These are phyloP conservation scores for Populus ilicifolia DNA, from an alignment of 345 rosid genomes.

Conservation along the genomic window DNA sequence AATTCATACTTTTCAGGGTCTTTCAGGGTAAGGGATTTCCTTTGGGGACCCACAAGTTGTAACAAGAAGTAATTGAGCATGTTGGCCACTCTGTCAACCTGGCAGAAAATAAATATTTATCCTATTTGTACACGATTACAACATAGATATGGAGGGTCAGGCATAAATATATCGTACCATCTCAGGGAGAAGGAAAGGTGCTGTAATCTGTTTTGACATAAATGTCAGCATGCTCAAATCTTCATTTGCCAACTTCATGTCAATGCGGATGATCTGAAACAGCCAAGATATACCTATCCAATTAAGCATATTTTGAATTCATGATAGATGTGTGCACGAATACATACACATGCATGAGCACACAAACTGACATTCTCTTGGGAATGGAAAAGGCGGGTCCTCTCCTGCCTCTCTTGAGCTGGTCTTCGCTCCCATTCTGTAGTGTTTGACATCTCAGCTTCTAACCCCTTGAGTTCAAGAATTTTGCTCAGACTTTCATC, in stretches of 20 bases:
- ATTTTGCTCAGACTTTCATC: slow-evolving; percentile 98
- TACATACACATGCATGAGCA: not conserved
- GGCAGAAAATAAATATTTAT: slow-evolving; percentile 4
- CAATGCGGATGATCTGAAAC: slow-evolving; percentile 79
- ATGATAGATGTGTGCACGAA: not conserved
- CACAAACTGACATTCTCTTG: slow-evolving; percentile 76
- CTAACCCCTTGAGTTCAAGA: slow-evolving; percentile 85
- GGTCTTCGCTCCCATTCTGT: slow-evolving; percentile 93
- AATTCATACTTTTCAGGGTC: slow-evolving; percentile 98
- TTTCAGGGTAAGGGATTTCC: slow-evolving; percentile 80
- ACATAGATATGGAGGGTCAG: not conserved
- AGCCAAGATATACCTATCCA: slow-evolving; percentile 6
- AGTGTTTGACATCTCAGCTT: slow-evolving; percentile 94
- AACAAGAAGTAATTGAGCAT: slow-evolving; percentile 95
- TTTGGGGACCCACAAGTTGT: slow-evolving; percentile 97
- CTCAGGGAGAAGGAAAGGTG: slow-evolving; percentile 97
- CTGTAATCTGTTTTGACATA: slow-evolving; percentile 91
- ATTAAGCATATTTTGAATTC: not conserved
- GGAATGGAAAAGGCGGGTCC: slow-evolving; percentile 83
- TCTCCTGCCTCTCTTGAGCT: slow-evolving; percentile 95
- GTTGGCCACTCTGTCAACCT: slow-evolving; percentile 96
- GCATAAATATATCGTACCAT: slow-evolving; percentile 49
- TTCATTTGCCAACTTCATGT: slow-evolving; percentile 98
- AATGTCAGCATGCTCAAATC: slow-evolving; percentile 92
- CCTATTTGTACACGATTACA: not conserved